These are phyloP conservation scores for Fremontodendron californicum DNA, from an alignment of 345 rosid species.

Conservation along the genomic window DNA sequence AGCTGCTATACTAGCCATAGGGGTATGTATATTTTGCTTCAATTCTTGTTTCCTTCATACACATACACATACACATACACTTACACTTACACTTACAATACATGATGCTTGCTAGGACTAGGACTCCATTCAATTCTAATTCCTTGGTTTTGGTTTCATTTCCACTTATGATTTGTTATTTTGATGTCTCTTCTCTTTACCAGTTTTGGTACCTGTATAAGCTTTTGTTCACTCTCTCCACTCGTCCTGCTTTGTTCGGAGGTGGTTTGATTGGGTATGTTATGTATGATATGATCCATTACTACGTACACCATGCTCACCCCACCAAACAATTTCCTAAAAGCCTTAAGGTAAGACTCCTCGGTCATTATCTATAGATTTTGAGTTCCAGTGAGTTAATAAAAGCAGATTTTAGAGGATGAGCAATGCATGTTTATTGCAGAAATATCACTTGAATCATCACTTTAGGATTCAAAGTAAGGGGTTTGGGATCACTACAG, in stretches of 20 bases:
- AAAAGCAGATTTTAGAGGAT: background rate
- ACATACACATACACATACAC: too few relatives aligned
- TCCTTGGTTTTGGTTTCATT: too few relatives aligned
- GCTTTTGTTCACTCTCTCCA: conserved; percentile 60
- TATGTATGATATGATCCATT: conserved; percentile 84
- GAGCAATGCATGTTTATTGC: conserved; percentile 21
- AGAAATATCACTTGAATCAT: conserved; percentile 93
- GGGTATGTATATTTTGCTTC: conserved; percentile 39
- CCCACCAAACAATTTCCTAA: conserved; percentile 54
- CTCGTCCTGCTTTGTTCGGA: conserved; percentile 76
- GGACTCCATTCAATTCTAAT: background rate
- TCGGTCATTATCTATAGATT: background rate
- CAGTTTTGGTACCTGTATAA: conserved; percentile 76
- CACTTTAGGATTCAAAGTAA: conserved; percentile 79
- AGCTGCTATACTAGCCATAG: conserved; percentile 58
- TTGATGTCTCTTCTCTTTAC: background rate
- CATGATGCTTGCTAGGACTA: background rate
- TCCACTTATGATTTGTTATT: too few relatives aligned
- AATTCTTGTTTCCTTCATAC: background rate
- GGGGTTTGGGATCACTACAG: conserved; percentile 85
- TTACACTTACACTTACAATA: too few relatives aligned
- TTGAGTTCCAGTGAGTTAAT: background rate
- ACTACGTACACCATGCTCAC: conserved; percentile 93
- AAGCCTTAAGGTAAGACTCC: conserved; percentile 88
- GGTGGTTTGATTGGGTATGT: conserved; percentile 92